phyloP scores from a whole-genome alignment of 805 yeast genomes.

The Ogataea nonfermentans region DNA sequence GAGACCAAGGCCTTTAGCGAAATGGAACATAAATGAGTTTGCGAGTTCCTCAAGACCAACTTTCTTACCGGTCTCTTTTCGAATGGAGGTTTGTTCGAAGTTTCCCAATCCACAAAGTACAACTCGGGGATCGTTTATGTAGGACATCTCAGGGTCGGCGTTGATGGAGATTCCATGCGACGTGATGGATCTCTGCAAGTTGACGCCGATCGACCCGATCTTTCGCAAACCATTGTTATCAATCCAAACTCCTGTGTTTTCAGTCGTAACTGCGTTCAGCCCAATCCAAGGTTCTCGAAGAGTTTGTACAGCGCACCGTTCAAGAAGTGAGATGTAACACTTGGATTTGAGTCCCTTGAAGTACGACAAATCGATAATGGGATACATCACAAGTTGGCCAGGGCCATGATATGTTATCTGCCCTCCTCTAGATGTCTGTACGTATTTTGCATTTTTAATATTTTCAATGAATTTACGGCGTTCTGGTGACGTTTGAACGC shows the following conservation, averaged over 20 bases:
- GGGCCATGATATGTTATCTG: conserved; percentile 96
- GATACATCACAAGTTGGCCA: conserved; percentile 88
- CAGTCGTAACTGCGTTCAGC: conserved; percentile 51
- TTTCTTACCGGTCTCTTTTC: conserved; percentile 23
- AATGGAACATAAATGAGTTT: conserved; percentile 41
- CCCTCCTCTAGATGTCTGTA: conserved; percentile 90
- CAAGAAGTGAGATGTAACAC: conserved; percentile 50
- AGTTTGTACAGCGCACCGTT: conserved; percentile 35
- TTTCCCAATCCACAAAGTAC: conserved; percentile 85
- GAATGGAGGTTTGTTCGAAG: conserved; percentile 54
- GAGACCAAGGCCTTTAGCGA: conserved; percentile 40
- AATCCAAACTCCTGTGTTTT: conserved; percentile 90
- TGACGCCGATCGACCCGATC: conserved; percentile 88
- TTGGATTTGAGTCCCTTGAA: conserved; percentile 50
- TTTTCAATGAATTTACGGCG: conserved; percentile 25
- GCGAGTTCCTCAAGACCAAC: conserved; percentile 37
- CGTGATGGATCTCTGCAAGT: conserved; percentile 78
- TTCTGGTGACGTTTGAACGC: conserved; percentile 41
- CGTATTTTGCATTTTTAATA: conserved; percentile 52
- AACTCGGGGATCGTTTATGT: conserved; percentile 57
- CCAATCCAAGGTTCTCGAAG: conserved; percentile 28
- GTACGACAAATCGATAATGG: conserved; percentile 66
- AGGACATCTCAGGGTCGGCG: conserved; percentile 67
- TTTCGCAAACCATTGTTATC: conserved; percentile 42
- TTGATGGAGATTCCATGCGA: conserved; percentile 90